Percentiles rank a stretch among this genome's conserved stretches.
Evolutionary conservation across 306 rosid species (phyloP).

Genomic region (Alnus rubra): DNA sequence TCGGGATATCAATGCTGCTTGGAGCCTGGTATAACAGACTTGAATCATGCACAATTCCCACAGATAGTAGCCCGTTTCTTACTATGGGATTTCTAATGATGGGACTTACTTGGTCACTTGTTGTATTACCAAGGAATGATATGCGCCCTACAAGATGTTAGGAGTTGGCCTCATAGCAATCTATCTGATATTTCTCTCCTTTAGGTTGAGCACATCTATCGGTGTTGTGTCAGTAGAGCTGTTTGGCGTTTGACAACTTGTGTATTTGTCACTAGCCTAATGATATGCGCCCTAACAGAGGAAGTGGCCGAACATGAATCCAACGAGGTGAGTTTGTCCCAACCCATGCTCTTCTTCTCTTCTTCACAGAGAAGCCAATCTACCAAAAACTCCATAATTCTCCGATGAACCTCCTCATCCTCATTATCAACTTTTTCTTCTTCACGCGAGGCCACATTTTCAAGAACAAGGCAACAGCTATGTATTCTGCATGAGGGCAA

Average conservation of each 20-base stretch:
- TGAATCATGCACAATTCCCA: constrained; percentile 47
- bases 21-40: constrained; percentile 72
- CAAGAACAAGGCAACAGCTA: too few species aligned
- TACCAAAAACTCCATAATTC: too few species aligned
- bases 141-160: constrained; percentile 67
- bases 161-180: constrained; percentile 73
- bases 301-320: too few species aligned
- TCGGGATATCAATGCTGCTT: constrained; percentile 84
- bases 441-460: too few species aligned
- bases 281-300: not conserved
- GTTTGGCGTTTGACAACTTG: not conserved
- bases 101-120: constrained; percentile 72
- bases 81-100: constrained; percentile 70
- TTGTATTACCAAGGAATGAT: constrained; percentile 56
- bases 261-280: not conserved
- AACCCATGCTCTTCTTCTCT: too few species aligned
- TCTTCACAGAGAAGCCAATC: too few species aligned
- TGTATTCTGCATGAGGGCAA: too few species aligned
- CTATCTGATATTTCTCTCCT: constrained; percentile 64
- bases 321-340: too few species aligned
- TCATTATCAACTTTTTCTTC: too few species aligned
- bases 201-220: constrained; percentile 46
- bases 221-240: constrained; percentile 25
- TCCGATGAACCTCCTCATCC: too few species aligned
- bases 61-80: constrained; percentile 64